These are phyloP conservation scores for Tuber borchii DNA, from an alignment of 495 filamentous ascomycete genomes.

Conservation along the genomic window DNA sequence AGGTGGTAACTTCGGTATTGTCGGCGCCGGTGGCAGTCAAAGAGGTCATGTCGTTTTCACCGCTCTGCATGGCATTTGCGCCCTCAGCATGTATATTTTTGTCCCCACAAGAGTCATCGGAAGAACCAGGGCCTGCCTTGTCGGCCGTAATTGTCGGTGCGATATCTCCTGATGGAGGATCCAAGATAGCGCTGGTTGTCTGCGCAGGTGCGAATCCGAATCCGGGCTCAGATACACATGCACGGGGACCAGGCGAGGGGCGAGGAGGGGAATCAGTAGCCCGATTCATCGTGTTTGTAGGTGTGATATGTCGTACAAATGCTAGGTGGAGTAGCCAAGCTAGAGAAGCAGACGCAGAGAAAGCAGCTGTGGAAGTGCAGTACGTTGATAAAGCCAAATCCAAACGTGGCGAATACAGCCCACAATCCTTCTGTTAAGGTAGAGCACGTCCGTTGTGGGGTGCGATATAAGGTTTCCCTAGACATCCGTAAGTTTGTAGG, in stretches of 20 bases:
- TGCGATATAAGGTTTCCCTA: background rate
- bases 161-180: background rate
- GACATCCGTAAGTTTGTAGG: background rate
- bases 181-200: background rate
- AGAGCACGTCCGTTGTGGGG: background rate
- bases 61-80: too few relatives aligned
- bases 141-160: background rate
- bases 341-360: background rate
- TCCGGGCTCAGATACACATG: background rate
- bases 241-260: too few relatives aligned
- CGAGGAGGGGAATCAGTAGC: background rate
- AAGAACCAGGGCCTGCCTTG: too few relatives aligned
- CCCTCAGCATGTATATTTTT: background rate
- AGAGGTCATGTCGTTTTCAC: background rate
- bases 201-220: background rate
- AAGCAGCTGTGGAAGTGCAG: too few relatives aligned
- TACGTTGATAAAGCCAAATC: background rate
- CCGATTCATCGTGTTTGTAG: background rate
- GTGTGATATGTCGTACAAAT: background rate
- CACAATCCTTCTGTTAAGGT: background rate
- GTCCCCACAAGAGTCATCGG: too few relatives aligned
- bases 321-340: background rate
- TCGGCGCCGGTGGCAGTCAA: background rate
- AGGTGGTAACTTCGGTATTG: background rate
- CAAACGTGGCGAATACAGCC: background rate